These are phyloP conservation scores for Tylopilus sp. DNA, from an alignment of 768 basidiomycete genomes.

Conservation along the genomic window DNA sequence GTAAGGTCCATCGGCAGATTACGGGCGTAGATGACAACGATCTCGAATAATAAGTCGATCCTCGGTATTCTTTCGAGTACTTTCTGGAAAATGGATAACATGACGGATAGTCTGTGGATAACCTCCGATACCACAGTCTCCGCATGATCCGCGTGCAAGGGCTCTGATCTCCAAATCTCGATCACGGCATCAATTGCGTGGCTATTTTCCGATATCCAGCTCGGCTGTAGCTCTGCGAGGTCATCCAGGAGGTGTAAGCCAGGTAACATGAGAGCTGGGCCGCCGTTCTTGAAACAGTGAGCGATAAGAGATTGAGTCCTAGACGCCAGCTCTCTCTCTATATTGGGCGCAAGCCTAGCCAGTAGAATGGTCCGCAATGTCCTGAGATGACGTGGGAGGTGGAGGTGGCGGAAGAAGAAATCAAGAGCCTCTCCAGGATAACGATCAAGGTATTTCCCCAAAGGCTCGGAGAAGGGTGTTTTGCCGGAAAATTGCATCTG, in stretches of 20 bases:
- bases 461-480: slow-evolving; percentile 90
- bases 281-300: slow-evolving; percentile 48
- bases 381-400: slow-evolving; percentile 73
- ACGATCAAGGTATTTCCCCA: slow-evolving; percentile 87
- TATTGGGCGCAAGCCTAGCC: slow-evolving; percentile 71
- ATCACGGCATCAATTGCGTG: slow-evolving; percentile 71
- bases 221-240: slow-evolving; percentile 58
- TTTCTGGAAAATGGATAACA: slow-evolving; percentile 75
- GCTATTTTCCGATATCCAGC: slow-evolving; percentile 69
- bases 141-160: slow-evolving; percentile 41
- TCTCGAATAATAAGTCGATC: slow-evolving; percentile 85
- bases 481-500: slow-evolving; percentile 85
- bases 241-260: slow-evolving; percentile 78
- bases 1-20: slow-evolving; percentile 80
- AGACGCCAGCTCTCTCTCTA: slow-evolving; percentile 65
- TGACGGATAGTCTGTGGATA: slow-evolving; percentile 57
- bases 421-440: slow-evolving; percentile 84
- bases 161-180: slow-evolving; percentile 63
- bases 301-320: slow-evolving; percentile 52
- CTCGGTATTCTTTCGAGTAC: slow-evolving; percentile 68
- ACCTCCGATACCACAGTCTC: slow-evolving; percentile 45
- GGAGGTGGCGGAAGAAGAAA: slow-evolving; percentile 79
- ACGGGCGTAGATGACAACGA: slow-evolving; percentile 77
- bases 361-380: slow-evolving; percentile 83
- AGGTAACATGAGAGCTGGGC: slow-evolving; percentile 54